Evolutionary conservation across 1,284 basidiomycete species (phyloP), one percentile per base, ranked within the genome.

Genomic region (Ustilago tritici): DNA sequence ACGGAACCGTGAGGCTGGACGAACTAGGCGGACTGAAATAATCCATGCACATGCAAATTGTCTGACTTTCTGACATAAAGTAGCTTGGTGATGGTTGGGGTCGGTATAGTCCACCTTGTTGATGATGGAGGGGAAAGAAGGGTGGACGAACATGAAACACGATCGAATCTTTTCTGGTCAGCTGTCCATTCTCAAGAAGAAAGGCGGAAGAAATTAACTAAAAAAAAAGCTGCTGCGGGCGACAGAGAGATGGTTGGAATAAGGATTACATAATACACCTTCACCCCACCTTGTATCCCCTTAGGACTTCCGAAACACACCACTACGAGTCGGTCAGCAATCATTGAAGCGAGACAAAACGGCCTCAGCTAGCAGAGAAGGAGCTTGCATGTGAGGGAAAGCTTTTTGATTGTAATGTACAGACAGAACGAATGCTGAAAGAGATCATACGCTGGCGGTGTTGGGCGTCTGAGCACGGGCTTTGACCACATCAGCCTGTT

Each of bases 401-500:
- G 7, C 14, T 14, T 31, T 50, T 6, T n/a, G 15, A 19, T 7
- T 56, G 19, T 47, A 28, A 8, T 62, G 17, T 55, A 55, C 41
- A 49, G 12, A 53, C 23, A 47, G 38, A 47, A 19, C 9, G 14
- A 9, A 35, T 15, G 56, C 34, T n/a, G 19, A 15, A 38, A 36
- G 9, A 5, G 28, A 52, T 41, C 55, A 73, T 34, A 73, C 70
- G 43, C 70, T 73, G 11, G 70, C 65, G 35, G 75, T 77, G 56
- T 71, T 70, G 6, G 49, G 49, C 10, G 64, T 56, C 6, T 43
- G 46, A 2, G 58, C 41, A 11, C 68, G 57, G 40, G 75, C 65
- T 35, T 72, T 72, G 60, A 73, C 61, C 40, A 65, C 67, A 23
- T 73, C 64, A 0, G 70, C 76, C 65, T 82, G 67, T 43, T 66